phyloP scores from a whole-genome alignment of 2,329 filamentous ascomycete genomes.

The Epichloe sibirici region DNA sequence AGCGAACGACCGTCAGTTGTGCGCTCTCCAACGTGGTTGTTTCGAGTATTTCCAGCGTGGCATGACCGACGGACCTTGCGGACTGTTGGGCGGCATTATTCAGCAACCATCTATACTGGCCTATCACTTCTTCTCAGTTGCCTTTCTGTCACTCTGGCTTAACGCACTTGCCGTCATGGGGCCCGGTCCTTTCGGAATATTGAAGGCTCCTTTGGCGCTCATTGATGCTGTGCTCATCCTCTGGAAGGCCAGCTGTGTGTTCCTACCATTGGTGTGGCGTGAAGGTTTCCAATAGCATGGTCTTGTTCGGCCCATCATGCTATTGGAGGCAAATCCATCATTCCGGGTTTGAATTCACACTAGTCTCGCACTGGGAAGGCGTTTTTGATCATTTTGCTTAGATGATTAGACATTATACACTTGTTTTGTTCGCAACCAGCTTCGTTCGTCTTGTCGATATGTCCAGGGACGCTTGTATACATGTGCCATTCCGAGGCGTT shows the following conservation, averaged over 20 bases:
- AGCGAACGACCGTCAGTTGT: constrained; percentile 65
- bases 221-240: constrained; percentile 58
- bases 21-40: constrained; percentile 75
- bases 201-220: constrained; percentile 45
- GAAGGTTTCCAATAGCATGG: constrained; percentile 35
- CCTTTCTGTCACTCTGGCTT: constrained; percentile 74
- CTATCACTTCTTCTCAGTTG: constrained; percentile 91
- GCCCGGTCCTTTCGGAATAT: constrained; percentile 22
- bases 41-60: constrained; percentile 81
- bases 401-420: background rate
- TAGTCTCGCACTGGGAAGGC: background rate
- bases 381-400: background rate
- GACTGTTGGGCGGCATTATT: constrained; percentile 72
- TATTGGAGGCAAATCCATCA: background rate
- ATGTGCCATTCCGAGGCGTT: background rate
- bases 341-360: background rate
- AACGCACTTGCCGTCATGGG: constrained; percentile 28
- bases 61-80: constrained; percentile 65
- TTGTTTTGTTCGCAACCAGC: background rate
- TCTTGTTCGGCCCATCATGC: too few species aligned
- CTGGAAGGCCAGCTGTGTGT: constrained; percentile 69
- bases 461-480: background rate
- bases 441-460: background rate
- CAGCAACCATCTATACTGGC: constrained; percentile 65
- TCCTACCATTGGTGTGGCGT: constrained; percentile 67